A percentile compares a stretch with the other conserved stretches of the same genome.
phyloP scores from a whole-genome alignment of 108 stramenopile species.

The Cafeteria roenbergensis region DNA sequence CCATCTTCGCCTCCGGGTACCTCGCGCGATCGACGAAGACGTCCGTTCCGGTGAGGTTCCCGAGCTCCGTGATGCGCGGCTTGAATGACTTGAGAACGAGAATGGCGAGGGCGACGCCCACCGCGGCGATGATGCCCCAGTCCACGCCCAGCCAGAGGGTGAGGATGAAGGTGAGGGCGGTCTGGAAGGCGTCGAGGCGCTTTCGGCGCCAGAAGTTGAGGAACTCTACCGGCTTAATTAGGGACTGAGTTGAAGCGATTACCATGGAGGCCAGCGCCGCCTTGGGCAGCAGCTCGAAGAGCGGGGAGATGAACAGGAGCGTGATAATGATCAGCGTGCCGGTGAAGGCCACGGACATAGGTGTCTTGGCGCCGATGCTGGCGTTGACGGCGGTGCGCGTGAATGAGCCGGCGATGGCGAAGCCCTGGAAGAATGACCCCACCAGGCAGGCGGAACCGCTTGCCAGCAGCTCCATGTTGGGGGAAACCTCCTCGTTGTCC shows the following conservation, averaged over 20 bases:
- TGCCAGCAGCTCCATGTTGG: constrained; percentile 56
- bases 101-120: constrained; percentile 47
- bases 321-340: constrained; percentile 47
- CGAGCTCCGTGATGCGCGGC: constrained; percentile 25
- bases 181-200: constrained; percentile 47
- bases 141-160: constrained; percentile 54
- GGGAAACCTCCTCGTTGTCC: constrained; percentile 58
- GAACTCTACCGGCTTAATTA: constrained; percentile 53
- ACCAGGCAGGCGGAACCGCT: constrained; percentile 55
- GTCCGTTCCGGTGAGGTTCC: constrained; percentile 47
- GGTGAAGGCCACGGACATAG: constrained; percentile 53
- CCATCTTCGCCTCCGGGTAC: constrained; percentile 38
- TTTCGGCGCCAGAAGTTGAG: too few relatives aligned
- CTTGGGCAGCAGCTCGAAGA: constrained; percentile 58
- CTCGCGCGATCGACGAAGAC: constrained; percentile 52
- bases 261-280: constrained; percentile 53
- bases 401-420: constrained; percentile 46
- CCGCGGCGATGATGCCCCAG: constrained; percentile 46
- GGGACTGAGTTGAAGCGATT: constrained; percentile 44
- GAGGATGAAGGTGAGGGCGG: constrained; percentile 42
- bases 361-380: constrained; percentile 49
- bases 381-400: constrained; percentile 60
- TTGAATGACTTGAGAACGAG: constrained; percentile 25
- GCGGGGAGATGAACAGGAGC: constrained; percentile 52
- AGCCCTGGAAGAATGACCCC: constrained; percentile 47